A percentile compares a stretch with the other conserved stretches of the same genome.
phyloP scores from a whole-genome alignment of 352 stramenopile genomes.

The Phytophthora cryptogea region DNA sequence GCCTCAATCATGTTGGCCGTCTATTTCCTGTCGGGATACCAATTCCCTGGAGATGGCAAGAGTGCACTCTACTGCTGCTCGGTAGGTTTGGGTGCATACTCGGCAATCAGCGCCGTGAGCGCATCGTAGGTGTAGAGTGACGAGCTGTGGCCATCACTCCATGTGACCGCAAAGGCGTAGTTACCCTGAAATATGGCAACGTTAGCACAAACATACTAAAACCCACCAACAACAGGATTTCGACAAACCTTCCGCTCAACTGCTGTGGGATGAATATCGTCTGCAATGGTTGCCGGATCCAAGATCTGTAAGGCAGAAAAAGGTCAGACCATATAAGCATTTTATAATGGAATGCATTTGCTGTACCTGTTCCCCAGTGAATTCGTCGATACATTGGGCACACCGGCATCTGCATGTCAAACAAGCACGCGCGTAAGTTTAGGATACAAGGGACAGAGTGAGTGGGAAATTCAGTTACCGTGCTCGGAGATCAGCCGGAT shows the following conservation, averaged over 20 bases:
- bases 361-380: slow-evolving; percentile 77
- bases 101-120: slow-evolving; percentile 61
- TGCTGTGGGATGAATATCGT: slow-evolving; percentile 80
- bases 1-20: not conserved
- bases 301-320: slow-evolving; percentile 55
- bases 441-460: not conserved
- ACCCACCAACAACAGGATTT: not conserved
- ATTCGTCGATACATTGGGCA: slow-evolving; percentile 87
- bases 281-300: slow-evolving; percentile 65
- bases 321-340: slow-evolving; percentile 4
- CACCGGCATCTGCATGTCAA: slow-evolving; percentile 64
- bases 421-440: not conserved
- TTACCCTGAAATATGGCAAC: slow-evolving; percentile 83
- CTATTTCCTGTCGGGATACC: slow-evolving; percentile 8
- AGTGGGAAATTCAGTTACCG: slow-evolving; percentile 33
- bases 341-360: not conserved
- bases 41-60: not conserved
- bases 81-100: slow-evolving; percentile 30
- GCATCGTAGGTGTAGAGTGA: slow-evolving; percentile 96
- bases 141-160: slow-evolving; percentile 97
- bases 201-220: not conserved
- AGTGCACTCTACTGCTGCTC: slow-evolving; percentile 19
- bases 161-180: slow-evolving; percentile 97
- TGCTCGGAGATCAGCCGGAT: slow-evolving; percentile 75
- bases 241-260: slow-evolving; percentile 79